A percentile compares a stretch with the other conserved stretches of the same genome.
Conservation (phyloP, 1,284 basidiomycete species). For the Leccinum cinnamomeum region DNA sequence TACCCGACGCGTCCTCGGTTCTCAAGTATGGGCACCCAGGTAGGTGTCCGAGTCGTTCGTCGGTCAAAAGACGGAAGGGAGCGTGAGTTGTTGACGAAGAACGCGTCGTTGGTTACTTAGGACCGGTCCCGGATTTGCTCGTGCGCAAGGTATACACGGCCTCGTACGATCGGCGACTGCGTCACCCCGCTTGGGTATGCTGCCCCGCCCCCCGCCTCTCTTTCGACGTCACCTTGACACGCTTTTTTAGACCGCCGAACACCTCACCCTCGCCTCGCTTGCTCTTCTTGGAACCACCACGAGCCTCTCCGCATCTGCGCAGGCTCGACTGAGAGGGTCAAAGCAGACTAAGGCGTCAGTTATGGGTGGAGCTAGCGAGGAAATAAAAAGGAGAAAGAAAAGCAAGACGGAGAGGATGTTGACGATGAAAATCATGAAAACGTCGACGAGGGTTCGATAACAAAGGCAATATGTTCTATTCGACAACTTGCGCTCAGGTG, state of each 20-base stretch:
- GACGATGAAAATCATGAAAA: no score
- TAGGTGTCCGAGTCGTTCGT: conserved; percentile 12
- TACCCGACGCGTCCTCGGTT: conserved; percentile 35
- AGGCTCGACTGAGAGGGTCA: no score
- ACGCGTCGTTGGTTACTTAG: conserved; percentile 40
- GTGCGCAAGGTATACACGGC: conserved; percentile 83
- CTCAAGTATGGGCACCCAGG: conserved; percentile 79
- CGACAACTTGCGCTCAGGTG: no score
- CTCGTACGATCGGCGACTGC: conserved; percentile 86
- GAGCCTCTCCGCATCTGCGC: no score
- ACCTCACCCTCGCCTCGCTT: conserved; percentile 79
- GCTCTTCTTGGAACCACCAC: no score
- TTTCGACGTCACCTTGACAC: background rate
- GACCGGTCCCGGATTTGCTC: conserved; percentile 82
- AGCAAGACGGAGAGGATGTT: no score
- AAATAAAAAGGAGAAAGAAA: no score
- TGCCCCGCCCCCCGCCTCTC: background rate
- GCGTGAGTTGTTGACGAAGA: background rate
- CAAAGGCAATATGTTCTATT: no score
- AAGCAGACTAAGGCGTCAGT: no score
- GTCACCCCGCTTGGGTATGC: conserved; percentile 91
- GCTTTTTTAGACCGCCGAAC: conserved; percentile 74
- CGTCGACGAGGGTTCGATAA: no score
- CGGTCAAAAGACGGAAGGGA: background rate
- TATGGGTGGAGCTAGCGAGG: no score